Evolutionary conservation across 768 basidiomycete genomes (phyloP).

Genomic region (Tricholoma flavovirens): DNA sequence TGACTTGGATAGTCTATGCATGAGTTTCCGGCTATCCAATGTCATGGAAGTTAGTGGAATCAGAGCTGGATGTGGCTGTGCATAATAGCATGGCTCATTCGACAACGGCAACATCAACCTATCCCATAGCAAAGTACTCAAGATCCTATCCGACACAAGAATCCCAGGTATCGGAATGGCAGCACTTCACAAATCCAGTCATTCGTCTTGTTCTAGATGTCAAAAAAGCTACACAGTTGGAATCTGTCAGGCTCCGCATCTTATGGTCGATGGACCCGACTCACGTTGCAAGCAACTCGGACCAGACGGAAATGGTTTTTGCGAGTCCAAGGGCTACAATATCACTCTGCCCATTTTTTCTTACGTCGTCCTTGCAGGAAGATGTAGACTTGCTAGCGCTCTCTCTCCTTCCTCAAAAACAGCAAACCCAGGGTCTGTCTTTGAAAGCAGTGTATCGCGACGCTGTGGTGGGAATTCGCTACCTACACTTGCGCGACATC

Average conservation of each 20-base stretch:
- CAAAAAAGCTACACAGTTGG: conserved; percentile 45
- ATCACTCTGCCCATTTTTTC: conserved; percentile 4
- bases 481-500: conserved; percentile 46
- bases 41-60: conserved; percentile 3
- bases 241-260: conserved; percentile 61
- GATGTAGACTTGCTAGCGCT: conserved; percentile 71
- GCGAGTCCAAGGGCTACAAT: conserved; percentile 36
- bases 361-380: conserved; percentile 42
- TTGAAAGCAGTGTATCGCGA: conserved; percentile 78
- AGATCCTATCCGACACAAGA: conserved; percentile 46
- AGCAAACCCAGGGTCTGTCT: conserved; percentile 52
- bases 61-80: conserved; percentile 10
- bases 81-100: conserved; percentile 37
- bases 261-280: conserved; percentile 51
- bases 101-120: conserved; percentile 54
- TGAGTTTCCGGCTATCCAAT: conserved; percentile 27
- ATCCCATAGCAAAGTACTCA: conserved; percentile 60
- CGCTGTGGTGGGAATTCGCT: conserved; percentile 67
- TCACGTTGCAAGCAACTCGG: conserved; percentile 17
- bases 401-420: conserved; percentile 38
- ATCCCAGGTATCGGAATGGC: conserved; percentile 51
- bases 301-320: conserved; percentile 57
- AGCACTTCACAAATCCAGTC: conserved; percentile 69
- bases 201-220: conserved; percentile 60
- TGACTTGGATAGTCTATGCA: conserved; percentile 43